phyloP scores from a whole-genome alignment of 768 basidiomycete genomes.

The Floccularia luteovirens region DNA sequence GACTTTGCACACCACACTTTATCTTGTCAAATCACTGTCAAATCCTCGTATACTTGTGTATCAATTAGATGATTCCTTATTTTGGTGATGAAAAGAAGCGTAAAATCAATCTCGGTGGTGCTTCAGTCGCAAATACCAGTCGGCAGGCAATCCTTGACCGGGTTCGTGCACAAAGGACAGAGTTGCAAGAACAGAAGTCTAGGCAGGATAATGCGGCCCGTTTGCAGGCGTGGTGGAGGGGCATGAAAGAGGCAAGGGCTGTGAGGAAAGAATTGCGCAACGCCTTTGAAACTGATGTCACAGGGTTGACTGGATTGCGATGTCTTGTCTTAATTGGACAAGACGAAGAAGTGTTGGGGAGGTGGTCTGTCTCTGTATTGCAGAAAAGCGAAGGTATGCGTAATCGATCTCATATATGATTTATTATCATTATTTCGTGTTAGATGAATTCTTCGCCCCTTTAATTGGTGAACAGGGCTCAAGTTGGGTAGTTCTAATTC shows the following conservation, averaged over 20 bases:
- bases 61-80: slow-evolving; percentile 22
- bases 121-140: slow-evolving; percentile 38
- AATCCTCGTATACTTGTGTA: too few species aligned
- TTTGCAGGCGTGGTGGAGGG: slow-evolving; percentile 71
- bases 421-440: neutral
- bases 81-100: slow-evolving; percentile 49
- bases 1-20: too few species aligned
- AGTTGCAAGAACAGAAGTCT: slow-evolving; percentile 47
- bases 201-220: slow-evolving; percentile 49
- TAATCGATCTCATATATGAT: neutral
- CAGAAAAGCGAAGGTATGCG: slow-evolving; percentile 20
- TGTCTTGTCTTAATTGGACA: slow-evolving; percentile 57
- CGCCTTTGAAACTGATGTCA: slow-evolving; percentile 44
- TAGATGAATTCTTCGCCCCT: slow-evolving; percentile 4
- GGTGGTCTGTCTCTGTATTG: slow-evolving; percentile 35
- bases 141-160: slow-evolving; percentile 52
- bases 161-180: slow-evolving; percentile 52
- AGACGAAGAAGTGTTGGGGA: slow-evolving; percentile 36
- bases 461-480: slow-evolving; percentile 15
- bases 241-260: slow-evolving; percentile 28
- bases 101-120: slow-evolving; percentile 73
- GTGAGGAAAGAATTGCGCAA: slow-evolving; percentile 37
- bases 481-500: slow-evolving; percentile 56
- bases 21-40: too few species aligned
- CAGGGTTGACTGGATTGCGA: slow-evolving; percentile 49